Conservation (phyloP, 1,284 basidiomycete species). For the Pseudozyma tsukubaensis region DNA sequence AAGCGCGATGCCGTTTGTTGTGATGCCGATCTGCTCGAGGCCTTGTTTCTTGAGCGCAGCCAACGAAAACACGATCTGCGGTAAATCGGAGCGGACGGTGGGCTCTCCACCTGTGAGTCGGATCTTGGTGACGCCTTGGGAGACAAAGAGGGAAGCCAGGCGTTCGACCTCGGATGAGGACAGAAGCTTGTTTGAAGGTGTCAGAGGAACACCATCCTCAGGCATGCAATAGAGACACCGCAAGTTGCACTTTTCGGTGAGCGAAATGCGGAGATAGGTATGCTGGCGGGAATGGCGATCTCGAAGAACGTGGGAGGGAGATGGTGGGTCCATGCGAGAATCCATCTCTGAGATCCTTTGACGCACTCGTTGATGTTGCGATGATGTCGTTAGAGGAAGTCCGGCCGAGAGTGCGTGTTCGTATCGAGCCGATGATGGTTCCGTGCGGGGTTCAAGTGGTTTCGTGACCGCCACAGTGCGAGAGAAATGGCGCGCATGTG, state of each 20-base stretch:
- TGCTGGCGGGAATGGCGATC: slow-evolving; percentile 71
- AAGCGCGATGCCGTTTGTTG: slow-evolving; percentile 82
- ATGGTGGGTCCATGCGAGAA: slow-evolving; percentile 12
- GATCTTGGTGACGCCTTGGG: slow-evolving; percentile 83
- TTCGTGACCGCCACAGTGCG: slow-evolving; percentile 8
- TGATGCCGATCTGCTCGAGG: slow-evolving; percentile 83
- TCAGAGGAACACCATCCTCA: slow-evolving; percentile 80
- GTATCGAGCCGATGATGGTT: not conserved
- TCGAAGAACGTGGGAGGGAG: slow-evolving; percentile 34
- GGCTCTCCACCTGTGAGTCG: slow-evolving; percentile 89
- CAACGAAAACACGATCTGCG: slow-evolving; percentile 74
- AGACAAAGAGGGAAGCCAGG: slow-evolving; percentile 80
- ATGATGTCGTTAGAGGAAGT: slow-evolving; percentile 1
- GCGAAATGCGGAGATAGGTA: slow-evolving; percentile 84
- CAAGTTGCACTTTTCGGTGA: slow-evolving; percentile 87
- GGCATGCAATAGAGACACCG: slow-evolving; percentile 94
- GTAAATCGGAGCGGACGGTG: slow-evolving; percentile 82
- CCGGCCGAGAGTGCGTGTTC: not conserved
- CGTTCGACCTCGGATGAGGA: slow-evolving; percentile 79
- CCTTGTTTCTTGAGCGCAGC: slow-evolving; percentile 71
- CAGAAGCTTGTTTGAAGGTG: slow-evolving; percentile 77
- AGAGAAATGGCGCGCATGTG: slow-evolving; percentile 13
- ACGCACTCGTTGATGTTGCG: slow-evolving; percentile 23
- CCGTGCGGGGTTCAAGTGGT: slow-evolving; percentile 4
- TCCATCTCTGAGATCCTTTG: slow-evolving; percentile 41